phyloP scores from a whole-genome alignment of 176 grass and related monocot species.

The Oryza longistaminata region DNA sequence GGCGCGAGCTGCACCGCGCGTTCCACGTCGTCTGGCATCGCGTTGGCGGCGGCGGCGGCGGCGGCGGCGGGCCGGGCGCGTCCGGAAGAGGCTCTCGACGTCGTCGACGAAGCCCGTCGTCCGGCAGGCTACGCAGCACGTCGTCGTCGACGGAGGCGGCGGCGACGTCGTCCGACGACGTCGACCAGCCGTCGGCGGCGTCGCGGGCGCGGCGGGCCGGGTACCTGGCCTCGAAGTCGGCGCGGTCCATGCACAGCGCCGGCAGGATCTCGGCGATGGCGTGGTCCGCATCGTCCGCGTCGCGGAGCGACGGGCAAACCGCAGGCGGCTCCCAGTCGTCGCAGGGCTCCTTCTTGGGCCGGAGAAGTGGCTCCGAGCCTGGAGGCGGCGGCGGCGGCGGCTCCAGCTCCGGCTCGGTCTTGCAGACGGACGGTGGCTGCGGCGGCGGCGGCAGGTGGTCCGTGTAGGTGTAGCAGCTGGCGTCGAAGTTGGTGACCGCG shows the following conservation, averaged over 20 bases:
- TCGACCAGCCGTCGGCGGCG: neutral
- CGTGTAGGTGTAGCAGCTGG: slow-evolving; percentile 47
- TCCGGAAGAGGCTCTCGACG: slow-evolving; percentile 48
- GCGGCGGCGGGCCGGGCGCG: neutral
- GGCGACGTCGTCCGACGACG: neutral
- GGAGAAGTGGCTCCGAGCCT: neutral
- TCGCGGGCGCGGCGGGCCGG: slow-evolving; percentile 23
- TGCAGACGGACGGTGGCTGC: neutral
- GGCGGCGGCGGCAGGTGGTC: neutral
- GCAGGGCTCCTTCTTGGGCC: neutral
- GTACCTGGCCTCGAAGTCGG: slow-evolving; percentile 52
- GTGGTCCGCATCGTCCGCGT: slow-evolving; percentile 41
- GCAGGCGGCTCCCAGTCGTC: neutral
- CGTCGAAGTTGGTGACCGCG: slow-evolving; percentile 73
- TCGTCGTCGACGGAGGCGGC: neutral
- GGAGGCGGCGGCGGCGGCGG: neutral
- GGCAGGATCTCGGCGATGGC: slow-evolving; percentile 51
- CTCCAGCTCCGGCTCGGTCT: neutral
- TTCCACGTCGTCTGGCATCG: neutral
- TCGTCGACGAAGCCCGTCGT: slow-evolving; percentile 46
- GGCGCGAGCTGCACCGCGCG: neutral
- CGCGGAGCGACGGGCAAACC: slow-evolving; percentile 12
- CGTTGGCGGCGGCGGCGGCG: neutral
- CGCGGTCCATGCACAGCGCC: slow-evolving; percentile 44
- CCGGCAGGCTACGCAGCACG: slow-evolving; percentile 27